A percentile compares a stretch with the other conserved stretches of the same genome.
These are phyloP conservation scores for Wickerhamiella kurtzmanii DNA, from an alignment of 805 yeast genomes.

Conservation along the genomic window DNA sequence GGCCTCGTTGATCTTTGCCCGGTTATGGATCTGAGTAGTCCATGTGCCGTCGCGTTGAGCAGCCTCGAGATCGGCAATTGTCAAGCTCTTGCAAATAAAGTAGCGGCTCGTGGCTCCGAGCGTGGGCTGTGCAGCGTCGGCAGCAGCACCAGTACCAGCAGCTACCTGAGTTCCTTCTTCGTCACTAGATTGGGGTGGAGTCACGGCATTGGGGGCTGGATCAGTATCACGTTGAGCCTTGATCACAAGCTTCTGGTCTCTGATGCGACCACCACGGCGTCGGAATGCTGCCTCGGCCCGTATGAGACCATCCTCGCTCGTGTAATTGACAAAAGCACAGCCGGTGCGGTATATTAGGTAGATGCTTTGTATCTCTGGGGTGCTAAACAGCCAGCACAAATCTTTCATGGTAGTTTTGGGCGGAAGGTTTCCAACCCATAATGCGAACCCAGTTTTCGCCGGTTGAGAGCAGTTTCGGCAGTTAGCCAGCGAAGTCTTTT, in stretches of 20 bases:
- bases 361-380: slow-evolving; percentile 26
- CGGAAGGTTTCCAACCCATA: slow-evolving; percentile 36
- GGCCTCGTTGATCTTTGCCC: slow-evolving; percentile 27
- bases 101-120: slow-evolving; percentile 20
- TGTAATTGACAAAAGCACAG: slow-evolving; percentile 32
- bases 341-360: slow-evolving; percentile 30
- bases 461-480: slow-evolving; percentile 17
- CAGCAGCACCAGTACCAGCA: too few species aligned
- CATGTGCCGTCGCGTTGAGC: slow-evolving; percentile 25
- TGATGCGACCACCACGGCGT: slow-evolving; percentile 21
- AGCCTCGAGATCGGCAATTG: slow-evolving; percentile 27
- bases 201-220: background rate
- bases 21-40: slow-evolving; percentile 32
- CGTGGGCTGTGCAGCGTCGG: too few species aligned
- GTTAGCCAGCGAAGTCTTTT: background rate
- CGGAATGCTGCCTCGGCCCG: slow-evolving; percentile 22
- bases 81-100: slow-evolving; percentile 30
- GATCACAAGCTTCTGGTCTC: slow-evolving; percentile 26
- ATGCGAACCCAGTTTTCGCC: slow-evolving; percentile 28
- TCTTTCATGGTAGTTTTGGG: slow-evolving; percentile 25
- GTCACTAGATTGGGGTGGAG: background rate
- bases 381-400: slow-evolving; percentile 27
- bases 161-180: background rate
- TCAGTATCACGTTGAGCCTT: slow-evolving; percentile 14
- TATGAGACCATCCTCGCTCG: slow-evolving; percentile 21